Conservation (phyloP, 2,329 filamentous ascomycete species). For the Rachicladosporium sp. region DNA sequence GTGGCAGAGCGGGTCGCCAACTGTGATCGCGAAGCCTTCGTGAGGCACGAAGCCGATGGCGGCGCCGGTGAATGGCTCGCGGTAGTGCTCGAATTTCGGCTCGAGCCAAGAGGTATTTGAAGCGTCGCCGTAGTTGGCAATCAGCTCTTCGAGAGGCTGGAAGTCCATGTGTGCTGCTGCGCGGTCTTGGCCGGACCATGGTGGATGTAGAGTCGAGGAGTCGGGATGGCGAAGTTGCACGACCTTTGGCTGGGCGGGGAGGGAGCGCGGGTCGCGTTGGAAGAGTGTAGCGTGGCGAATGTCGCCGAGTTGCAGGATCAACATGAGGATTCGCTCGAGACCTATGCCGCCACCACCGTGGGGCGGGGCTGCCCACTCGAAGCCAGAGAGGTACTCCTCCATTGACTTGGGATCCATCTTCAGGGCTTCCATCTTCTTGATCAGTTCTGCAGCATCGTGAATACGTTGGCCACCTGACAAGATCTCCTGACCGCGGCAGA, state of each 20-base stretch:
- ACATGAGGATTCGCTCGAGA: conserved; percentile 75
- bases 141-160: conserved; percentile 71
- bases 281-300: conserved; percentile 81
- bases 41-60: conserved; percentile 73
- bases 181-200: conserved; percentile 45
- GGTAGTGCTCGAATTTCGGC: conserved; percentile 77
- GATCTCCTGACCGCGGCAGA: conserved; percentile 85
- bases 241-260: conserved; percentile 54
- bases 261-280: conserved; percentile 75
- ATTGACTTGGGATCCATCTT: conserved; percentile 71
- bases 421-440: conserved; percentile 60
- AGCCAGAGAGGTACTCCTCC: conserved; percentile 81
- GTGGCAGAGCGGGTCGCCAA: conserved; percentile 80
- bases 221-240: conserved; percentile 71
- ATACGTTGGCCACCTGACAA: conserved; percentile 89
- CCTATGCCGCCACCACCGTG: conserved; percentile 86
- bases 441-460: conserved; percentile 63
- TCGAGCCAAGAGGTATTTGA: conserved; percentile 92
- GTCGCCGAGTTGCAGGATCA: conserved; percentile 75
- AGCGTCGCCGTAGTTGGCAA: conserved; percentile 90
- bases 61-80: conserved; percentile 65
- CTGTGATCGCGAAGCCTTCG: conserved; percentile 68
- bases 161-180: conserved; percentile 39
- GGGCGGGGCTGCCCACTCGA: conserved; percentile 77
- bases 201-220: conserved; percentile 64